phyloP scores from a whole-genome alignment of 164 flowering plant genomes.

The Santalum album region DNA sequence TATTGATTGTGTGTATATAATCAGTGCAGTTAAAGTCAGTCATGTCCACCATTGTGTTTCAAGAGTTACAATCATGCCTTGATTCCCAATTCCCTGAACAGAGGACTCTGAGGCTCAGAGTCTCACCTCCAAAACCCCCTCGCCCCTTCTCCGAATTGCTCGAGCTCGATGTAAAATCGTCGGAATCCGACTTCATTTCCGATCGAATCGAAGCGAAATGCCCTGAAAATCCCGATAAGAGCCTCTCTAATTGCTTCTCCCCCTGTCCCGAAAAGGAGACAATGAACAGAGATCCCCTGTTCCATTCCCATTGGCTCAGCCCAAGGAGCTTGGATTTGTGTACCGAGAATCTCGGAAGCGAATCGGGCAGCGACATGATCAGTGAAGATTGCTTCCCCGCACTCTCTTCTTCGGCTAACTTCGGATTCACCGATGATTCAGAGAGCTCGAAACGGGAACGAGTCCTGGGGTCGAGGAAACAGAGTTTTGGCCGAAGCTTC shows the following conservation, averaged over 20 bases:
- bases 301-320: no score
- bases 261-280: no score
- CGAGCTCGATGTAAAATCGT: constrained; percentile 8
- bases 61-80: constrained; percentile 39
- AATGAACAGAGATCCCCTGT: no score
- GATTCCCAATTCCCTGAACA: constrained; percentile 37
- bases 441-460: constrained; percentile 4
- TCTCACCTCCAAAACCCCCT: constrained; percentile 26
- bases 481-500: constrained; percentile 17
- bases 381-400: constrained; percentile 9
- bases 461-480: constrained; percentile 12
- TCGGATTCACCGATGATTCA: not conserved
- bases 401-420: no score
- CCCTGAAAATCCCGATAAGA: not conserved
- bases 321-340: no score
- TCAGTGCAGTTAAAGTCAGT: no score
- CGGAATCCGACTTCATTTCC: constrained; percentile 3
- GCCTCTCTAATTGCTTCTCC: constrained; percentile 6
- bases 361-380: constrained; percentile 28
- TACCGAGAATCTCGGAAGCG: constrained; percentile 48
- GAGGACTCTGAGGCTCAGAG: constrained; percentile 30
- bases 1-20: no score
- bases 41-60: constrained; percentile 51
- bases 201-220: constrained; percentile 4
- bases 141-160: constrained; percentile 12